These are phyloP conservation scores for Penicillium diatomitis DNA, from an alignment of 495 filamentous ascomycete genomes.

Conservation along the genomic window DNA sequence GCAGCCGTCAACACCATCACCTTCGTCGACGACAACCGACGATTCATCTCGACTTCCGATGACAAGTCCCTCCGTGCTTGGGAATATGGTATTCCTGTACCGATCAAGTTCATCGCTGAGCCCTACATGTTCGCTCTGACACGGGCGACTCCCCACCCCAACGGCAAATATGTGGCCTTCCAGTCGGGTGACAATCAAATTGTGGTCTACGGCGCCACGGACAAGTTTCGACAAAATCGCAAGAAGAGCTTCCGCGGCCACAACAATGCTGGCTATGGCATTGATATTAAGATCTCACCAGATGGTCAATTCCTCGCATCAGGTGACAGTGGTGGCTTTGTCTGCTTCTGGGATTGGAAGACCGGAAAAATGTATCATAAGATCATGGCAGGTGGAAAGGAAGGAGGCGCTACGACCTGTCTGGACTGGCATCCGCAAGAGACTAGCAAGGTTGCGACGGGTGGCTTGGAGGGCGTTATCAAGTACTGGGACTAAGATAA, in stretches of 20 bases:
- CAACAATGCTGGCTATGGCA: constrained; percentile 88
- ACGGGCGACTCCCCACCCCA: constrained; percentile 71
- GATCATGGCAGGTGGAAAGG: constrained; percentile 61
- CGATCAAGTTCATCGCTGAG: constrained; percentile 86
- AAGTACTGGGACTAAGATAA: constrained; percentile 81
- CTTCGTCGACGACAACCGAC: constrained; percentile 86
- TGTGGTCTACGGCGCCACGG: constrained; percentile 83
- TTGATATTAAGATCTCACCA: constrained; percentile 79
- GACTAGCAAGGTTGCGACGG: constrained; percentile 85
- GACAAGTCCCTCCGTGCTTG: constrained; percentile 92
- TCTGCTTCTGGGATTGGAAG: constrained; percentile 99
- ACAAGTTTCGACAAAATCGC: constrained; percentile 93
- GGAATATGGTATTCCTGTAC: constrained; percentile 94
- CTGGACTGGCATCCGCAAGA: constrained; percentile 93
- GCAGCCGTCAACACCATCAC: constrained; percentile 97
- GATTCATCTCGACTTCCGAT: constrained; percentile 96
- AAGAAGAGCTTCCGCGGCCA: constrained; percentile 96
- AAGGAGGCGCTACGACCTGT: constrained; percentile 62
- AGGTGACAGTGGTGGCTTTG: constrained; percentile 78
- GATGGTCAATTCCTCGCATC: constrained; percentile 81
- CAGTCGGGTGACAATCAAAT: constrained; percentile 93
- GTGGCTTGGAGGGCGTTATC: constrained; percentile 78
- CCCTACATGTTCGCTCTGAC: constrained; percentile 94
- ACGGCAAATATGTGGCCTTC: constrained; percentile 85
- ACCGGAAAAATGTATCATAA: constrained; percentile 98